phyloP scores from a whole-genome alignment of 192 early-diverging fungal genomes.

The Thamnidium elegans region DNA sequence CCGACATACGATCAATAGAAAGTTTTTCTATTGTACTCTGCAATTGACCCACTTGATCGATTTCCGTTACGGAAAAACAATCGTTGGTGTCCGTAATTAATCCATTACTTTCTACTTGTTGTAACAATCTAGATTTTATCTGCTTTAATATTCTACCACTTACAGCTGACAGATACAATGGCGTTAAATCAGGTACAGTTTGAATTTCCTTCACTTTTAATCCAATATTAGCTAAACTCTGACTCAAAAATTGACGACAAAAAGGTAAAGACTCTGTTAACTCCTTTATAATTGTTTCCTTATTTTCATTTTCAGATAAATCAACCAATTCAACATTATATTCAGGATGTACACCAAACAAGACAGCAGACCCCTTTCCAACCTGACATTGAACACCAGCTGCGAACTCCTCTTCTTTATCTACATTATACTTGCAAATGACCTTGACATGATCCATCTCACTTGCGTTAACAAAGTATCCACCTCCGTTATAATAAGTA shows the following conservation, averaged over 20 bases:
- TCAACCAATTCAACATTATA: conserved; percentile 61
- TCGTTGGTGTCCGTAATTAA: conserved; percentile 3
- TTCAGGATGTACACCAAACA: conserved; percentile 85
- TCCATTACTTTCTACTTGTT: background rate
- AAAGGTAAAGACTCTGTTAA: conserved; percentile 47
- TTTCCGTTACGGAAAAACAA: background rate
- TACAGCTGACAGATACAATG: conserved; percentile 36
- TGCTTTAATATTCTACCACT: background rate
- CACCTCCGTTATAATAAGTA: conserved; percentile 72
- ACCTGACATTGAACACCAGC: conserved; percentile 70
- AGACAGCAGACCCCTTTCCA: conserved; percentile 65
- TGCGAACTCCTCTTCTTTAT: conserved; percentile 33
- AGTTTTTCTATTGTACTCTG: background rate
- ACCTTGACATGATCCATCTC: conserved; percentile 31
- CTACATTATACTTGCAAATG: conserved; percentile 41
- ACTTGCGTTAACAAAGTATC: conserved; percentile 56
- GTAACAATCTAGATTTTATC: background rate
- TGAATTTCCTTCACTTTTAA: conserved; percentile 45
- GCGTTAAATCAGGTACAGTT: conserved; percentile 39
- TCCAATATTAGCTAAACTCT: conserved; percentile 62
- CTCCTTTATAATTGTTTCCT: conserved; percentile 46
- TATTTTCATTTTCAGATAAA: conserved; percentile 46
- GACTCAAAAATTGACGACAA: conserved; percentile 54
- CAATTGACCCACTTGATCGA: background rate
- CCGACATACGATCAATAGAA: background rate